These are phyloP conservation scores for Alisma plantagoaquatica DNA, from an alignment of 106 monocot species.

Conservation along the genomic window DNA sequence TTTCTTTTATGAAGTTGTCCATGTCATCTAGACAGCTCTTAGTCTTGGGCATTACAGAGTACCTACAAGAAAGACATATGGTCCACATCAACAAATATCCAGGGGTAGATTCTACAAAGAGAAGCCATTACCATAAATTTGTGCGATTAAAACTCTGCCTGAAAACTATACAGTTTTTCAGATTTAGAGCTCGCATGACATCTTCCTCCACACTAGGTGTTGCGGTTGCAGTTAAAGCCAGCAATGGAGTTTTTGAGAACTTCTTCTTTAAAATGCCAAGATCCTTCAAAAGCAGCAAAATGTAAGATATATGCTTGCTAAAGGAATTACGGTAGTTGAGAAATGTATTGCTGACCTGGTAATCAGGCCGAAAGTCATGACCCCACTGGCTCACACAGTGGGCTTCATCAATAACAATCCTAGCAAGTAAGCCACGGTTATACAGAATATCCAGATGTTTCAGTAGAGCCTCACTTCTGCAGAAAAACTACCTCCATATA, in stretches of 20 bases:
- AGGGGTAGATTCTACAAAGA: no score
- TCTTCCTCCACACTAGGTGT: constrained; percentile 97
- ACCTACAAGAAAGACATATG: no score
- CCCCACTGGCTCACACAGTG: constrained; percentile 99
- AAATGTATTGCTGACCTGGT: constrained; percentile 82
- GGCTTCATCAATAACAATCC: constrained; percentile 99
- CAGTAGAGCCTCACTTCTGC: constrained; percentile 81
- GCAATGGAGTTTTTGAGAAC: constrained; percentile 69
- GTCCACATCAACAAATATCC: no score
- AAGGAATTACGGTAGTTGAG: no score
- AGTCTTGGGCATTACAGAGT: constrained; percentile 76
- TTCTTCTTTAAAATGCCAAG: constrained; percentile 95
- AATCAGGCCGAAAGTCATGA: constrained; percentile 98
- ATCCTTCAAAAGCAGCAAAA: constrained; percentile 30
- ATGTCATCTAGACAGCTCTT: constrained; percentile 94
- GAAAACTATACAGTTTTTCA: constrained; percentile 86
- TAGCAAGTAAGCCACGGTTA: constrained; percentile 58
- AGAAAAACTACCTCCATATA: no score
- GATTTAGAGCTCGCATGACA: constrained; percentile 96
- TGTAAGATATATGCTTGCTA: no score
- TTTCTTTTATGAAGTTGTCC: constrained; percentile 76
- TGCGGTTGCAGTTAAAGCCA: constrained; percentile 98
- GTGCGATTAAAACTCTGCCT: constrained; percentile 93
- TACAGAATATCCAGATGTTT: constrained; percentile 75
- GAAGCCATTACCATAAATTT: constrained; percentile 58